Conservation (phyloP, 768 basidiomycete genomes). For the Leucocoprinus sp. region DNA sequence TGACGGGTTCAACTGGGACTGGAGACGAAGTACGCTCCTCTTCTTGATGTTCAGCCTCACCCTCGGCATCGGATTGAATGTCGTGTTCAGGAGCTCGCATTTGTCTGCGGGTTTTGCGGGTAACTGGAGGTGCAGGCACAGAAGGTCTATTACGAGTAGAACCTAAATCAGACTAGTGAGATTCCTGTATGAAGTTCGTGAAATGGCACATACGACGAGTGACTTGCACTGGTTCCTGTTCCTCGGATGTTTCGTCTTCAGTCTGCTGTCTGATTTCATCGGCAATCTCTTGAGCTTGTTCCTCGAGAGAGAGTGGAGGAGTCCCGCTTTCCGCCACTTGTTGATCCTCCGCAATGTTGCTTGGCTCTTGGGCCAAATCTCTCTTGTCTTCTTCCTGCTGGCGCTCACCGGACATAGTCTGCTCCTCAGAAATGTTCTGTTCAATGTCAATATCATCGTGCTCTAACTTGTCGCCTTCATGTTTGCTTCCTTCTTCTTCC, state of each 20-base stretch:
- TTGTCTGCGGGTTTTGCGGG: slow-evolving; percentile 23
- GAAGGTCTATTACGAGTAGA: slow-evolving; percentile 34
- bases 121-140: slow-evolving; percentile 22
- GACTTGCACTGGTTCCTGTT: slow-evolving; percentile 26
- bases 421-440: background rate
- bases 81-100: slow-evolving; percentile 22
- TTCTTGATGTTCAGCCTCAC: slow-evolving; percentile 24
- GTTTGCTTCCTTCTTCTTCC: slow-evolving; percentile 13
- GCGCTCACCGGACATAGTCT: background rate
- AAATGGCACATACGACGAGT: slow-evolving; percentile 24
- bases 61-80: slow-evolving; percentile 18
- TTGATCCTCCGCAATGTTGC: slow-evolving; percentile 4
- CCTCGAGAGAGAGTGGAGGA: slow-evolving; percentile 5
- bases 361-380: slow-evolving; percentile 12
- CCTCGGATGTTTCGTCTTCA: slow-evolving; percentile 11
- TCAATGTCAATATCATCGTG: background rate
- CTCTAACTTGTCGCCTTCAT: slow-evolving; percentile 12
- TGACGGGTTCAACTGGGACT: slow-evolving; percentile 15
- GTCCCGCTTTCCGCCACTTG: background rate
- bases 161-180: slow-evolving; percentile 18
- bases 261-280: slow-evolving; percentile 6
- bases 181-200: background rate
- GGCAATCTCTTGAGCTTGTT: slow-evolving; percentile 9
- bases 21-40: slow-evolving; percentile 26
- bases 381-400: slow-evolving; percentile 15